Base-by-base conservation (phyloP, 768 basidiomycete genomes). In the Boletus vinaceobasis region DNA sequence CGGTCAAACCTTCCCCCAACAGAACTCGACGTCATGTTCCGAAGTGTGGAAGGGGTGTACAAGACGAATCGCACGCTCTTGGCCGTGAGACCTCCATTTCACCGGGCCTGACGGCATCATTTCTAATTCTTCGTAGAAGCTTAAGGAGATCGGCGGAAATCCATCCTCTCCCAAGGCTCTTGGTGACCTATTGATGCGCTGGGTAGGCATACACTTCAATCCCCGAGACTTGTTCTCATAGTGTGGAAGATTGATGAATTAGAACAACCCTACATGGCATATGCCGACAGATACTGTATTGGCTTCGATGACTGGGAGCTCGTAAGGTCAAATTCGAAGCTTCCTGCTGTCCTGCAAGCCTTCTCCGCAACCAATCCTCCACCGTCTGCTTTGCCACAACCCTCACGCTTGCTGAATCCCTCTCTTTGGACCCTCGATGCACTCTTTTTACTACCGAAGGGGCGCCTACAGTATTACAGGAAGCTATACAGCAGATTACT, bases 151-250 rank as follows among this genome's bases (percentile, higher is more conserved):
- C 58, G 95, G 93, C 19, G 83, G 89, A 17, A 91, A 87, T 72
- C 95, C 96, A 2, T 86, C 91, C 5, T 92, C 90, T 13, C 93
- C 95, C 6, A 97, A 94, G 67, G 93, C 88, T 13, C 78, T 99
- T 29, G 95, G 97, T 38, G 96, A 98, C 71, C 76, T 99, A 38
- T 78, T 99, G 50, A 97, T 98, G 89, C 86, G 89, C 74, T 98
- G 96, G 97, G 96, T 96, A 60, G 57, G 90, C 74, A 44, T 43
- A 46, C 52, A 26, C 23, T 38, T 50, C 43, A 26, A 29, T 51
- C 29, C 37, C 27, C 57, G 50, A 57, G 50, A 54, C 54, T 36
- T 48, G 39, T 46, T 33, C 70, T 70, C 45, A 67, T 44, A 42
- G 10, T 14, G 27, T 43, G 9, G 11, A 56, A 98, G 95, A 93